Percentiles rank a stretch among this genome's conserved stretches.
Evolutionary conservation across 139 green algal species (phyloP).

Genomic region (Pleodorina starrii): DNA sequence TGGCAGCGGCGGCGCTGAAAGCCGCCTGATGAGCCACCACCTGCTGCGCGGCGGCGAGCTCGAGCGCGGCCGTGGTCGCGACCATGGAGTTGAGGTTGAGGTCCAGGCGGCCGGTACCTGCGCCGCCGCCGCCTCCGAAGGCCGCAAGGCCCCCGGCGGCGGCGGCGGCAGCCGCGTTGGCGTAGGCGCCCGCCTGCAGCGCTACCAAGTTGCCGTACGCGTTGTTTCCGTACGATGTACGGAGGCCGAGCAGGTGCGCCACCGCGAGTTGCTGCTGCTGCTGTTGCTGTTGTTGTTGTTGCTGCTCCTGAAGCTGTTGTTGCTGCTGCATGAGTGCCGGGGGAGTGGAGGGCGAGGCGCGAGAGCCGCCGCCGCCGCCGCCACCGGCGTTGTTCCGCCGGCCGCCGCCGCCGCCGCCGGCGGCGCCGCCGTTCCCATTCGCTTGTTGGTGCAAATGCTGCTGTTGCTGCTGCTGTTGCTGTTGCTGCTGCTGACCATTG

Average conservation of each 20-base stretch:
- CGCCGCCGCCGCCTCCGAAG: not conserved
- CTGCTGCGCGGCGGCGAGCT: slow-evolving; percentile 42
- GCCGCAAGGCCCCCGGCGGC: not conserved
- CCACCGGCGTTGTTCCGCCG: slow-evolving; percentile 1
- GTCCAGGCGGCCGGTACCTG: not conserved
- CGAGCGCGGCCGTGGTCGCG: slow-evolving; percentile 7
- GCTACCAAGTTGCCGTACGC: slow-evolving; percentile 10
- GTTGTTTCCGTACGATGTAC: not conserved
- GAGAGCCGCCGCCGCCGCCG: not conserved
- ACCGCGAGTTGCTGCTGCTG: slow-evolving; percentile 35
- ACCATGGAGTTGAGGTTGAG: slow-evolving; percentile 1
- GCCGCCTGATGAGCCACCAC: not conserved
- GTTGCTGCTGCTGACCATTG: slow-evolving; percentile 9
- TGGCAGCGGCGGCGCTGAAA: slow-evolving; percentile 2
- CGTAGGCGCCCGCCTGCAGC: not conserved
- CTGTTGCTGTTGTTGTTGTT: slow-evolving; percentile 15
- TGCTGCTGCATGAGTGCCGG: not conserved
- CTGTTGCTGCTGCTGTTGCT: not conserved
- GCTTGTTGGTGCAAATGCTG: not conserved
- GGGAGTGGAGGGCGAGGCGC: not conserved
- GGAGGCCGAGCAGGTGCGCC: slow-evolving; percentile 13
- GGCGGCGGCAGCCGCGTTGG: not conserved
- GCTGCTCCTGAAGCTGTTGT: slow-evolving; percentile 1
- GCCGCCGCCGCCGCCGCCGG: not conserved
- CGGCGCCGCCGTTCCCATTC: not conserved